phyloP scores from a whole-genome alignment of 371 early-diverging fungal species.

The Lichtheimia hyalospora region DNA sequence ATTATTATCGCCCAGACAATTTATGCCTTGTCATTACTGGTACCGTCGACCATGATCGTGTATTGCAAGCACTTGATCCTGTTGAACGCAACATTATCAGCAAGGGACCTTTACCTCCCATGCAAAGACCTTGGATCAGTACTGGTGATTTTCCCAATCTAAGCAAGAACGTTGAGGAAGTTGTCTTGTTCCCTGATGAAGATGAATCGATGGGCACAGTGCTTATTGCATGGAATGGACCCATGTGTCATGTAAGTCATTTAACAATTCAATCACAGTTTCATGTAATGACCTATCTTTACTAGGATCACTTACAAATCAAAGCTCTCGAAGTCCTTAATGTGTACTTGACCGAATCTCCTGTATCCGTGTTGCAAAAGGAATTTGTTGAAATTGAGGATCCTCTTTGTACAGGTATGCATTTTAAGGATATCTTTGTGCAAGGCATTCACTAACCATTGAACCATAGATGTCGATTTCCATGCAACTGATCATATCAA shows the following conservation, averaged over 20 bases:
- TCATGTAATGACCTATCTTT: neutral
- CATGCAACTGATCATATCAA: slow-evolving; percentile 57
- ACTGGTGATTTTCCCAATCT: slow-evolving; percentile 56
- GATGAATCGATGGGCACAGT: slow-evolving; percentile 72
- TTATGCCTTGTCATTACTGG: slow-evolving; percentile 68
- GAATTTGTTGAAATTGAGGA: slow-evolving; percentile 73
- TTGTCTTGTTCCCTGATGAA: slow-evolving; percentile 66
- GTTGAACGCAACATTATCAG: slow-evolving; percentile 60
- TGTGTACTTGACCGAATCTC: slow-evolving; percentile 65
- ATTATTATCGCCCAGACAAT: slow-evolving; percentile 72
- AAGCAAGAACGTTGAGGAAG: slow-evolving; percentile 48
- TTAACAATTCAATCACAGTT: neutral
- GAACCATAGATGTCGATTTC: slow-evolving; percentile 51
- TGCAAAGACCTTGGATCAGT: slow-evolving; percentile 65
- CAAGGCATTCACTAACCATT: neutral
- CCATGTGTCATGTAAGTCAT: slow-evolving; percentile 51
- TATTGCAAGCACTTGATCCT: slow-evolving; percentile 53
- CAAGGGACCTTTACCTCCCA: slow-evolving; percentile 56
- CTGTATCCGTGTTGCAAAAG: slow-evolving; percentile 62
- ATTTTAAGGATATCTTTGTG: neutral
- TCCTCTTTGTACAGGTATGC: slow-evolving; percentile 61
- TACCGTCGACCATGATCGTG: slow-evolving; percentile 46
- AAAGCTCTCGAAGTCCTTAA: slow-evolving; percentile 52
- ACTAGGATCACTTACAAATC: slow-evolving; percentile 39
- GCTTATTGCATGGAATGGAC: slow-evolving; percentile 64